Evolutionary conservation across 768 basidiomycete species (phyloP).

Genomic region (Daedaleopsis nitida): DNA sequence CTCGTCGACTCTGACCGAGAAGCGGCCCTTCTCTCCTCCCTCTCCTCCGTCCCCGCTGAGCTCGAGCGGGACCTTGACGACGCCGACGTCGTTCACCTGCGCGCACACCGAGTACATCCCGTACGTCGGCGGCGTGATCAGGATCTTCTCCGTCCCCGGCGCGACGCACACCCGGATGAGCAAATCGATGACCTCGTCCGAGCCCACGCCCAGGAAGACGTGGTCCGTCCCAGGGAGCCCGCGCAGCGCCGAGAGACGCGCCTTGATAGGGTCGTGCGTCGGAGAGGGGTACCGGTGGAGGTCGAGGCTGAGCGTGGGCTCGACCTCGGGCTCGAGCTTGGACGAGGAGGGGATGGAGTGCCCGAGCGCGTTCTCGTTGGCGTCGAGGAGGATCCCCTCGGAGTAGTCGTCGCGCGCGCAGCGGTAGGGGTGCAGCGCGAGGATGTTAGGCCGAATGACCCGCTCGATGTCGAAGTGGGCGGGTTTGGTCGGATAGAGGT

Average conservation of each 20-base stretch:
- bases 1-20: constrained; percentile 74
- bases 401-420: constrained; percentile 97
- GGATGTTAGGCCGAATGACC: constrained; percentile 93
- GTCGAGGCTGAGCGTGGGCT: constrained; percentile 46
- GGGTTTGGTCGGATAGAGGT: constrained; percentile 51
- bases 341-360: constrained; percentile 63
- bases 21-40: constrained; percentile 70
- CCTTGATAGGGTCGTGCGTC: constrained; percentile 78
- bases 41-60: constrained; percentile 62
- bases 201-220: constrained; percentile 94
- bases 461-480: constrained; percentile 83
- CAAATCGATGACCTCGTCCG: constrained; percentile 95
- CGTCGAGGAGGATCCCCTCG: constrained; percentile 89
- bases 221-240: constrained; percentile 57
- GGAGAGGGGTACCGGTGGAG: constrained; percentile 96
- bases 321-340: constrained; percentile 37
- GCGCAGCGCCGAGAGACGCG: constrained; percentile 72
- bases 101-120: constrained; percentile 98
- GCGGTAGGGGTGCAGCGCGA: constrained; percentile 88
- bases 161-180: constrained; percentile 87
- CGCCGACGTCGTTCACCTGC: constrained; percentile 88
- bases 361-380: constrained; percentile 96
- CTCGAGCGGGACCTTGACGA: constrained; percentile 77
- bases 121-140: constrained; percentile 94
- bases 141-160: constrained; percentile 78